A percentile compares a stretch with the other conserved stretches of the same genome.
These are phyloP conservation scores for Mortierella sp. DNA, from an alignment of 371 early-diverging fungal species.

Conservation along the genomic window DNA sequence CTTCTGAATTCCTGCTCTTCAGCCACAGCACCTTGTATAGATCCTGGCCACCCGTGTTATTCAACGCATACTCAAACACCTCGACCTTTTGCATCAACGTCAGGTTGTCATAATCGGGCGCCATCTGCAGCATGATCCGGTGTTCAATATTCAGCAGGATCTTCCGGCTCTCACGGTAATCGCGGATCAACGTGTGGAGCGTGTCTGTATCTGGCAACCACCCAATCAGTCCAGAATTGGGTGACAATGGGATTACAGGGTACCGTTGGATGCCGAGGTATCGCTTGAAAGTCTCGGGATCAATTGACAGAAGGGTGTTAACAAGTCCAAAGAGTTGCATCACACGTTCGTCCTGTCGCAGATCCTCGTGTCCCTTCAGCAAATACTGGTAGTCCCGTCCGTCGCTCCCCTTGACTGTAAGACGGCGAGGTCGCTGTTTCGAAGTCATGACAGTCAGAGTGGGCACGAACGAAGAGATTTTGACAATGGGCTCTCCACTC, in stretches of 20 bases:
- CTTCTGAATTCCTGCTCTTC: conserved; percentile 95
- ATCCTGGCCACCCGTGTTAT: conserved; percentile 96
- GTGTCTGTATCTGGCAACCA: conserved; percentile 98
- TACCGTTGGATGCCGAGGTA: conserved; percentile 93
- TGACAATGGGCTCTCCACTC: conserved; percentile 89
- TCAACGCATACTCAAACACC: conserved; percentile 95
- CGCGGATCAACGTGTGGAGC: conserved; percentile 90
- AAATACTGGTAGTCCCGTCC: conserved; percentile 93
- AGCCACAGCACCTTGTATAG: conserved; percentile 96
- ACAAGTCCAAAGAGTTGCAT: conserved; percentile 99
- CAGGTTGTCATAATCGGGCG: conserved; percentile 94
- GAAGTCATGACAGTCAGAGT: conserved; percentile 89
- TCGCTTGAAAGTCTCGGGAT: conserved; percentile 94
- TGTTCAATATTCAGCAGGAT: conserved; percentile 95
- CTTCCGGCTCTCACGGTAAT: conserved; percentile 90
- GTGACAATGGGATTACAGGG: conserved; percentile 96
- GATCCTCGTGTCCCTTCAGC: conserved; percentile 98
- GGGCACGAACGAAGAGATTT: conserved; percentile 87
- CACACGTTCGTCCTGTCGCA: conserved; percentile 98
- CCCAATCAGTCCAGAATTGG: conserved; percentile 96
- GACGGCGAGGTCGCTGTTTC: conserved; percentile 92
- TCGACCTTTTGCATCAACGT: conserved; percentile 95
- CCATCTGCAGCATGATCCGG: conserved; percentile 94
- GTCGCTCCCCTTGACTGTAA: conserved; percentile 90
- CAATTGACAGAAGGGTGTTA: conserved; percentile 88